Evolutionary conservation across 2,329 filamentous ascomycete species (phyloP), one percentile per base, ranked within the genome.

Genomic region (Scytalidium lignicola): DNA sequence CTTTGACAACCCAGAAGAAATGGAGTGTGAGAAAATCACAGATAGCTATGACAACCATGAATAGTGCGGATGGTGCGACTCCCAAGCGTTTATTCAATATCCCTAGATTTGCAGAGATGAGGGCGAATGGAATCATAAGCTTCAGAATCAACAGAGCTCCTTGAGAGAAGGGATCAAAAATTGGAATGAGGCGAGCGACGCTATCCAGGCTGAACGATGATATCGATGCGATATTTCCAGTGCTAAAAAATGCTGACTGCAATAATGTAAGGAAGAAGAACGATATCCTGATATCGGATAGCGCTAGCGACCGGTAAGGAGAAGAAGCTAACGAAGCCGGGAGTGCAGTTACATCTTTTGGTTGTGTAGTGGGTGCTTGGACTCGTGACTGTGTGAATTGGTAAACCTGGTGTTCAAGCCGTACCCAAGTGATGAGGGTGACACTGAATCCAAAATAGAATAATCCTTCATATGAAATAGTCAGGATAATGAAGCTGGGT

Each of bases 1-100:
- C 93, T 62, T 87, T 88, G 42, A 99, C 93, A 60, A 96, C 89
- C 83, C 89, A 99, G 71, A 99, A 99, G 74, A 99, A 99, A 61
- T 93, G 89, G 46, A 99, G 75, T 3, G 93, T 97, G 65, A 97
- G 76, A 44, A 96, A 82, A 65, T 99, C 93, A 52, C 87, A 91
- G 46, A 95, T 81, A 1, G 87, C 88, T 82, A 96, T 95, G 45
- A 95, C 90, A 2, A 92, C 73, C 86, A 96, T 96, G 70, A 97
- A 96, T 3, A 99, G 73, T 5, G 90, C 89, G 37, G 87, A 90
- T 0, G 90, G 91, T 8, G 90, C 86, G 0, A 99, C 86, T 15
- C 88, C 86, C 0, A 99, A 74, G 6, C 86, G 74, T 58, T 83
- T 84, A 66, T 96, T 99, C 15, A 99, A 75, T 12, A 99, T 87